Conservation (phyloP, 192 early-diverging fungal species). For the Cladochytrium replicatum region DNA sequence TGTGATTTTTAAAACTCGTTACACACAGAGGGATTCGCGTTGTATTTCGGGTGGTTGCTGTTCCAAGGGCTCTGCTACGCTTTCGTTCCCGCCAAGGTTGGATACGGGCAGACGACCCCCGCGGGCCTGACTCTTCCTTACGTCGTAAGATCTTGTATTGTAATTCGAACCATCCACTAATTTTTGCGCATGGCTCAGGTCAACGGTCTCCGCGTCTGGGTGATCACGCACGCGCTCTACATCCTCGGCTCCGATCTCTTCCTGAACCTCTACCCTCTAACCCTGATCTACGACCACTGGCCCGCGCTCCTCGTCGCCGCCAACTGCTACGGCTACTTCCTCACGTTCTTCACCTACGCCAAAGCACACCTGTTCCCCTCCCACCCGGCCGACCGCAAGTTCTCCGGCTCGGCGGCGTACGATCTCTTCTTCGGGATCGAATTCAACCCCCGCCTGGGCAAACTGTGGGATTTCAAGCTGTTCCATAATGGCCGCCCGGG, state of each 20-base stretch:
- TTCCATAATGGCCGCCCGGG: constrained; percentile 78
- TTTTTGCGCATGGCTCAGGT: constrained; percentile 31
- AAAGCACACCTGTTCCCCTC: constrained; percentile 65
- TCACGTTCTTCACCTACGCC: constrained; percentile 59
- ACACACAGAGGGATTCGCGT: constrained; percentile 34
- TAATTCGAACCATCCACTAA: not conserved
- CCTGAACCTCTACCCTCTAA: constrained; percentile 50
- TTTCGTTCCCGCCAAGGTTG: constrained; percentile 55
- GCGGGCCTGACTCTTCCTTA: constrained; percentile 63
- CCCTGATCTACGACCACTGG: constrained; percentile 70
- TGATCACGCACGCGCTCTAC: constrained; percentile 58
- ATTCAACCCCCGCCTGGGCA: constrained; percentile 68
- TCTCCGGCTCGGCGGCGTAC: constrained; percentile 61
- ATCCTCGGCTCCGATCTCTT: constrained; percentile 46
- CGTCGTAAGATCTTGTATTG: constrained; percentile 36
- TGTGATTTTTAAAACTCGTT: not conserved
- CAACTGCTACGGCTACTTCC: constrained; percentile 67
- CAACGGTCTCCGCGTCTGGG: constrained; percentile 67
- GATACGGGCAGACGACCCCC: constrained; percentile 70
- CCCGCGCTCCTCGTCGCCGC: constrained; percentile 57
- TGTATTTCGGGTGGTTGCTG: constrained; percentile 55
- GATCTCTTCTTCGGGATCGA: constrained; percentile 75
- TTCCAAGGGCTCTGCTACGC: constrained; percentile 62
- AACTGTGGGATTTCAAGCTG: constrained; percentile 71
- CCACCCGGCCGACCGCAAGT: constrained; percentile 67